Evolutionary conservation across 805 yeast genomes (phyloP), one percentile per base, ranked within the genome.

Genomic region (Teunomyces cretensis): DNA sequence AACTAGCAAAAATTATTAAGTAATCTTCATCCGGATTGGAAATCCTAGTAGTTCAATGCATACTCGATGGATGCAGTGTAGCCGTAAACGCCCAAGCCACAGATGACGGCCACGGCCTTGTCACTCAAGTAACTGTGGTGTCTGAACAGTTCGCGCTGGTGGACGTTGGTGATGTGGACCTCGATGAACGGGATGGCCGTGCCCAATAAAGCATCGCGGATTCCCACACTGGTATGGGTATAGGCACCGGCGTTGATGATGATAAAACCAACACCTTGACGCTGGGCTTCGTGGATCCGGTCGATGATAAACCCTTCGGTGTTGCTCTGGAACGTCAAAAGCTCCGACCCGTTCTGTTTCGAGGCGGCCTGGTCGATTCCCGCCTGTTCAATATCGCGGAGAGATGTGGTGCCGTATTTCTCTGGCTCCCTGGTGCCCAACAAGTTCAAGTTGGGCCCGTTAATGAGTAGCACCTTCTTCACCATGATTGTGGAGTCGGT

Each of bases 181-280:
- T 76, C 80, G 24, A 76, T 63, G 50, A 70, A 76, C 17, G 80
- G 80, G 42, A 76, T 75, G 17, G 70, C 72, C 4, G 76, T 76
- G 33, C 74, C 76, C 31, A 74, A 53, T 31, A 76, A 59, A 4
- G 80, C 80, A 53, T 76, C 80, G 46, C 80, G 67, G 9, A 76
- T 64, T 1, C 76, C 80, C 16, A 76, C 72, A 0, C 79, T 73
- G 1, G 80, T 76, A 49, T 76, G 80, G 2, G 80, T 76, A 53
- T 72, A 75, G 8, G 80, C 80, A 39, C 80, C 80, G 9, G 80
- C 80, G 50, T 76, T 76, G 41, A 76, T 74, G 31, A 76, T 65
- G 36, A 76, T 71, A 51, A 74, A 75, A 1, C 67, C 73, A 27
- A 68, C 67, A 5, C 71, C 73, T 31, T 75, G 72, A 14, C 47